Base-by-base conservation (phyloP, 1,284 basidiomycete genomes). In the Boletus semigastroideus region DNA sequence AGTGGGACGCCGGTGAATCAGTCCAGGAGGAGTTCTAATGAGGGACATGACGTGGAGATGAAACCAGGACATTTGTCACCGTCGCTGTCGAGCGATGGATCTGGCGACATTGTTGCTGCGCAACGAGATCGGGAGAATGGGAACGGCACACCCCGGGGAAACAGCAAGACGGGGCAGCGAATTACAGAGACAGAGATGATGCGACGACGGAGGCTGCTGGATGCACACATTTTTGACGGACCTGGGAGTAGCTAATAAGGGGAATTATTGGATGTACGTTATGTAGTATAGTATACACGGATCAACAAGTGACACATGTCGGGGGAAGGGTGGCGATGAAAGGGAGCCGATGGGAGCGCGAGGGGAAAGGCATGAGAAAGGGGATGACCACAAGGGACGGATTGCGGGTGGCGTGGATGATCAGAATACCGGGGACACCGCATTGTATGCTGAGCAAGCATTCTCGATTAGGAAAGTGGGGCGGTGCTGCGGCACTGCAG, bases 131-230 rank as follows among this genome's bases (percentile, higher is more conserved):
- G 61, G 48, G 63, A 71, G 56, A 65, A 67, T 14, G 60, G 25
- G 44, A 52, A 13, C 55, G 68, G 67, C 27, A 69, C 67, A 25
- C 61, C 68, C 7, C 69, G 72, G 51, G 54, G 59, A 52, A 60
- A 63, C 19, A 69, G 78, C 56, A 72, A 78, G 70, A 77, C 77
- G 38, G 78, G 84, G 51, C 81, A 84, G 63, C 82, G 86, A 41
- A 88, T 89, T 49, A 77, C 80, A 19, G 90, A 93, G 72, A 83
- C 77, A 12, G 91, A 93, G 72, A 68, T 94, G 64, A 85, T 93
- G 81, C 72, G 88, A 64, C 73, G 92, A 51, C 76, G 92, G 54
- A 75, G 91, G 58, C 60, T 88, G 66, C 68, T 88, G 48, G 85
- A 87, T 59, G 76, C 84, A 34, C 84, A 87, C 63, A 72, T 78